Evolutionary conservation across 495 filamentous ascomycete genomes (phyloP), one percentile per base, ranked within the genome.

Genomic region (Astrocystis sublimbata): DNA sequence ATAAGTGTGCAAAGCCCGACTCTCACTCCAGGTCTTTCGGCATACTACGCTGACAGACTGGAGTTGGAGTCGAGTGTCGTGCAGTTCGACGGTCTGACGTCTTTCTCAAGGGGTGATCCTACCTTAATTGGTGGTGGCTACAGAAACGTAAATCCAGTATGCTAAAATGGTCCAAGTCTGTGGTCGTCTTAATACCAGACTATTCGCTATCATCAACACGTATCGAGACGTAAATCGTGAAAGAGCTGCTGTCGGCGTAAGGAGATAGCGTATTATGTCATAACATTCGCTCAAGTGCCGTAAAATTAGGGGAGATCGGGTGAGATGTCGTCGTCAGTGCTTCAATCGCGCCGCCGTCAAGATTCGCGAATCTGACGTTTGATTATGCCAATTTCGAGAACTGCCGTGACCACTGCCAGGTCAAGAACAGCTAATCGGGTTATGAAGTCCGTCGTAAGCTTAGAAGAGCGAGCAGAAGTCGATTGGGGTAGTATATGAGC

Each of bases 1-100:
- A 35, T 45, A 36, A 35, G 23, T 41, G 13, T 31, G n/a, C n/a
- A n/a, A 50, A 47, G 15, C 17, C 17, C 15, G 26, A 9, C 19
- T 31, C 58, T 60, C 58, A 19, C 58, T 60, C 58, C 12, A 51
- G n/a, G 1, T 51, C 42, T 24, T 36, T 33, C 19, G 46, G 19
- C 17, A 46, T 30, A 40, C 43, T 35, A 38, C 23, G 21, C 21
- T 43, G 19, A 6, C 10, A 15, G 54, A 33, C 26, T 23, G 28
- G 38, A 23, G 28, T 13, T 26, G 45, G 35, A 6, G 23, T 30
- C 21, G 35, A 6, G 23, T 30, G 15, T 47, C 5, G 24, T 33
- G 24, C 36, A 21, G 15, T 36, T 52, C 24, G 52, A 52, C 46
- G 23, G 36, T 13, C 15, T 23, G 35, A 26, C 21, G 4, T 42